Evolutionary conservation across 2,329 filamentous ascomycete species (phyloP).

Genomic region (Colletotrichum shisoi): DNA sequence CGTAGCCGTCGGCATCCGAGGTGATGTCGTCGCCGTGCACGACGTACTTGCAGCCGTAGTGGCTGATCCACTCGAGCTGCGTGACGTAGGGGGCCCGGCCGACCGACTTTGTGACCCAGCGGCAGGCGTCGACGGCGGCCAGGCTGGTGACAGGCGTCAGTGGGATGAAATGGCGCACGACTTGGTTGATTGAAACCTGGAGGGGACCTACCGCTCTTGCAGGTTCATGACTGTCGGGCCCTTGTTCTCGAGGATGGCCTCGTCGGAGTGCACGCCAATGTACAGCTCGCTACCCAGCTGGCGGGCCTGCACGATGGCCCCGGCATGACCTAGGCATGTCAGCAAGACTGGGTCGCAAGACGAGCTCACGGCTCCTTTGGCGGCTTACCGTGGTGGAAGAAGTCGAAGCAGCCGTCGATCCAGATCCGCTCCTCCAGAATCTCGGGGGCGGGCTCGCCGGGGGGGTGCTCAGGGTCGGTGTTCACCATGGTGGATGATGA

Average conservation of each 20-base stretch:
- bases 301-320: slow-evolving; percentile 94
- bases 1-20: slow-evolving; percentile 88
- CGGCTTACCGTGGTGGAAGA: slow-evolving; percentile 86
- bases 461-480: slow-evolving; percentile 45
- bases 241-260: slow-evolving; percentile 95
- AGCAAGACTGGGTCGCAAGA: neutral
- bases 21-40: slow-evolving; percentile 98
- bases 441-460: slow-evolving; percentile 61
- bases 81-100: slow-evolving; percentile 94
- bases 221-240: slow-evolving; percentile 97
- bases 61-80: slow-evolving; percentile 88
- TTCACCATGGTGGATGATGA: slow-evolving; percentile 39
- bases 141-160: slow-evolving; percentile 61
- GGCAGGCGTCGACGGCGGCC: slow-evolving; percentile 90
- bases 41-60: slow-evolving; percentile 94
- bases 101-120: slow-evolving; percentile 88
- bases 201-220: slow-evolving; percentile 72
- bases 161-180: slow-evolving; percentile 24
- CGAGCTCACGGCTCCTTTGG: no score
- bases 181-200: neutral
- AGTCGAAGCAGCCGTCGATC: slow-evolving; percentile 99
- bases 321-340: slow-evolving; percentile 76
- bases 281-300: slow-evolving; percentile 88
- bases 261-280: slow-evolving; percentile 94
- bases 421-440: slow-evolving; percentile 80